Evolutionary conservation across 768 basidiomycete species (phyloP), one percentile per base, ranked within the genome.

Genomic region (Mycena floridula): DNA sequence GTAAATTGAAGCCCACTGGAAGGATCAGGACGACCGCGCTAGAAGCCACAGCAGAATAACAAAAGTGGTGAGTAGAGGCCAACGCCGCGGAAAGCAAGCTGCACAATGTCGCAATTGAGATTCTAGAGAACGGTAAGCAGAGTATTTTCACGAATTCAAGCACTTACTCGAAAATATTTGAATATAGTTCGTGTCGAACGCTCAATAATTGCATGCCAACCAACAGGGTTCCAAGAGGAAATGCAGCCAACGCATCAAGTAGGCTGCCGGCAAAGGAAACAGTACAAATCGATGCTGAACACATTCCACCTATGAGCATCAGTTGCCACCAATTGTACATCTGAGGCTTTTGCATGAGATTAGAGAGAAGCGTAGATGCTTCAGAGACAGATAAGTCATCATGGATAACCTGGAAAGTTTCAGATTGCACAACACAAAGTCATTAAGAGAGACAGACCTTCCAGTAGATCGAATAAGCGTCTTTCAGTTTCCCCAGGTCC

Each of bases 31-130:
- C 85, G 43, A 90, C 78, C 4, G 85, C 80, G 26, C 77, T 78
- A 5, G 85, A 85, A 0, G 85, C 84, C 44, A 90, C 68, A 0
- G 90, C 85, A 0, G 89, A 80, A 56, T 88, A 92, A 62, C 89
- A 93, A 50, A 93, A 80, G 24, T 70, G 62, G n/a, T 70, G 62
- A 1, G 83, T 78, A 12, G 78, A 70, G 0, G 85, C 82, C 35
- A 92, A 65, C 2, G 81, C 86, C 23, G 85, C 88, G 7, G 88
- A 72, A 35, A 89, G 45, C 63, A 93, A 92, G 43, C 87, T 87
- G 60, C 87, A 74, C 21, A 91, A 65, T 3, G 81, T 84, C 4
- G 90, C 82, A 40, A 90, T 75, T 11, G 84, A 86, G 48, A 92
- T 89, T 53, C 82, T 85, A 57, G 9, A 35, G 26, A 40, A 8